phyloP scores from a whole-genome alignment of 371 early-diverging fungal genomes.

The Mucor irregularis region DNA sequence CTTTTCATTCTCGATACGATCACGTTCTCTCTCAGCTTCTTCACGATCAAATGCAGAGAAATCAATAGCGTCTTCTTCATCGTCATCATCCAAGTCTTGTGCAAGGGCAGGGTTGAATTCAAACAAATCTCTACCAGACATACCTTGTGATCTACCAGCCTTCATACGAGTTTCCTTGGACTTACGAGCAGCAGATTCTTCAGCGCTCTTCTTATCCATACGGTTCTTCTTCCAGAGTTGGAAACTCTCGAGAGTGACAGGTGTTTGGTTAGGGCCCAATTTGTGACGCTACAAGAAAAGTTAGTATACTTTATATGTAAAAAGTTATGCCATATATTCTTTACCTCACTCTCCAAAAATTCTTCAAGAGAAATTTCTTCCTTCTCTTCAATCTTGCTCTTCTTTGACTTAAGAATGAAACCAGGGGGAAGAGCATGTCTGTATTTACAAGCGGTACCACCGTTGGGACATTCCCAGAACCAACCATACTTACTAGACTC shows the following conservation, averaged over 20 bases:
- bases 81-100: conserved; percentile 60
- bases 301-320: too few relatives aligned
- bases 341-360: conserved; percentile 93
- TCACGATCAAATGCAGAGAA: conserved; percentile 54
- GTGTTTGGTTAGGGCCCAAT: conserved; percentile 91
- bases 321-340: too few relatives aligned
- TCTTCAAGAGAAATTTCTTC: conserved; percentile 92
- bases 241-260: conserved; percentile 95
- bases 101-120: conserved; percentile 94
- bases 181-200: conserved; percentile 65
- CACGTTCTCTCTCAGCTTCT: conserved; percentile 45
- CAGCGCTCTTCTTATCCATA: conserved; percentile 71
- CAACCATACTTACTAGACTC: conserved; percentile 96
- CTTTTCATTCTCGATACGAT: conserved; percentile 42
- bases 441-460: conserved; percentile 89
- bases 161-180: conserved; percentile 89
- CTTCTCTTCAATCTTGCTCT: conserved; percentile 74
- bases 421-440: conserved; percentile 98
- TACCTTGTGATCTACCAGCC: conserved; percentile 88
- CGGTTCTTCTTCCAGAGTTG: conserved; percentile 95
- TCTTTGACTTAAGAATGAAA: conserved; percentile 91
- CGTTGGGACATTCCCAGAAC: conserved; percentile 99
- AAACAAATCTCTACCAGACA: conserved; percentile 98
- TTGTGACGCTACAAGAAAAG: conserved; percentile 78
- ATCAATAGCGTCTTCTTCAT: conserved; percentile 74